These are phyloP conservation scores for Lasiosphaeriaceae sp. DNA, from an alignment of 495 filamentous ascomycete species.

Conservation along the genomic window DNA sequence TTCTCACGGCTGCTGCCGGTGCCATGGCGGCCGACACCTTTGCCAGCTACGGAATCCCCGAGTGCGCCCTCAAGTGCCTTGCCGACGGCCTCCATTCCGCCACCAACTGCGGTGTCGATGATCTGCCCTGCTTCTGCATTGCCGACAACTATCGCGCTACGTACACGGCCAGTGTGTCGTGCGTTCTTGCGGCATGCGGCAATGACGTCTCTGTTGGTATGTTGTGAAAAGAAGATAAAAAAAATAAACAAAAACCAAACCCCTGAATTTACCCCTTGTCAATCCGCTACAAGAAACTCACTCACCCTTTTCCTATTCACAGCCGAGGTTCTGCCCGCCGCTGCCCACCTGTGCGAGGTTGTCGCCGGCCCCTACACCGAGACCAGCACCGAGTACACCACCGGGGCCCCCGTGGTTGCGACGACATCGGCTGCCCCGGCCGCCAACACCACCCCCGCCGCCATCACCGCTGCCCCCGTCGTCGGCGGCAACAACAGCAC, in stretches of 20 bases:
- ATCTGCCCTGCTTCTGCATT: constrained; percentile 24
- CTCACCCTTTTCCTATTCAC: not conserved
- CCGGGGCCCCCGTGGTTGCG: not conserved
- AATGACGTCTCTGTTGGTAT: constrained; percentile 15
- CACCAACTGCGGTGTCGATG: constrained; percentile 18
- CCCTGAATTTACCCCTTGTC: no score
- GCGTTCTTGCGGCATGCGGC: constrained; percentile 20
- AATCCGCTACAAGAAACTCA: no score
- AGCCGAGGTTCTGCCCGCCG: constrained; percentile 22
- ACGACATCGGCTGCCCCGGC: not conserved
- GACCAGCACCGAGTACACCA: not conserved
- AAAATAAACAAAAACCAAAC: no score
- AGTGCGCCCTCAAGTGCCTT: constrained; percentile 25
- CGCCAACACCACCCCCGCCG: not conserved
- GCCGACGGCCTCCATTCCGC: constrained; percentile 8
- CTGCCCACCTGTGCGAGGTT: constrained; percentile 15
- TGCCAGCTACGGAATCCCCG: constrained; percentile 13
- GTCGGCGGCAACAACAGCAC: not conserved
- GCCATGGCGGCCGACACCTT: constrained; percentile 1
- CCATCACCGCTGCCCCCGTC: not conserved
- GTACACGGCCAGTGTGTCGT: constrained; percentile 16
- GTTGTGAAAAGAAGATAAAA: no score
- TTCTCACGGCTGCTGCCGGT: constrained; percentile 13
- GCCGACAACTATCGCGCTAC: constrained; percentile 23
- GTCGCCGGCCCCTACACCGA: constrained; percentile 5